Conservation (phyloP, 371 early-diverging fungal genomes). For the Blyttiomyces sp. region DNA sequence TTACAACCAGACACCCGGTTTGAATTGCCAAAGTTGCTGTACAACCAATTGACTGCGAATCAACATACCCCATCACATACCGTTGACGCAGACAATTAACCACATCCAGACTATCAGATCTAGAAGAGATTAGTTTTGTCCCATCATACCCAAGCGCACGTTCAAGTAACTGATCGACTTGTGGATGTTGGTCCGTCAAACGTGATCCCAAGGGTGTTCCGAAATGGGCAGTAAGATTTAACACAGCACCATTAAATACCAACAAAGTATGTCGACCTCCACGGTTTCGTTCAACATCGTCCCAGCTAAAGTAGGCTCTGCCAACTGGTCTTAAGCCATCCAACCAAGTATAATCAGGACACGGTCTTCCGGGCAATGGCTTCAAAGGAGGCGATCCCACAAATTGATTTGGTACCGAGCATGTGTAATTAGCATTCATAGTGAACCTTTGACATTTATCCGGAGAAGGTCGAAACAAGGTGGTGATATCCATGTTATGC, state of each 20-base stretch:
- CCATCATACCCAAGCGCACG: constrained; percentile 19
- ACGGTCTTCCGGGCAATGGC: constrained; percentile 15
- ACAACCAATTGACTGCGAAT: constrained; percentile 4
- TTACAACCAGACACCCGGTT: constrained; percentile 34
- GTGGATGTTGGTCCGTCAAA: too few species aligned
- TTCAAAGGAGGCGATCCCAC: constrained; percentile 23
- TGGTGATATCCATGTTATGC: constrained; percentile 30
- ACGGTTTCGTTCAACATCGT: constrained; percentile 21
- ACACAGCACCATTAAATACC: constrained; percentile 39
- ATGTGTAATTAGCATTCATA: background rate
- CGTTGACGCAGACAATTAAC: constrained; percentile 33
- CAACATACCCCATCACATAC: constrained; percentile 40
- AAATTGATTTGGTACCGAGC: constrained; percentile 32
- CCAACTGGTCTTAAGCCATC: constrained; percentile 13
- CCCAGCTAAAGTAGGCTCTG: constrained; percentile 36
- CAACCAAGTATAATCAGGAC: constrained; percentile 17
- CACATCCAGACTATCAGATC: background rate
- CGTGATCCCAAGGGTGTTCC: background rate
- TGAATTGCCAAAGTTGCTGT: constrained; percentile 35
- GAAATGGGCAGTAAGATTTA: constrained; percentile 34
- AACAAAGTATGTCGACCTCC: constrained; percentile 27
- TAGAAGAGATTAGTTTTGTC: constrained; percentile 13
- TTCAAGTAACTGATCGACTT: background rate
- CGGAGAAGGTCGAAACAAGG: constrained; percentile 20
- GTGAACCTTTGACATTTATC: constrained; percentile 19